Evolutionary conservation across 495 filamentous ascomycete genomes (phyloP), one percentile per base, ranked within the genome.

Genomic region (Hypoxylon trugodes): DNA sequence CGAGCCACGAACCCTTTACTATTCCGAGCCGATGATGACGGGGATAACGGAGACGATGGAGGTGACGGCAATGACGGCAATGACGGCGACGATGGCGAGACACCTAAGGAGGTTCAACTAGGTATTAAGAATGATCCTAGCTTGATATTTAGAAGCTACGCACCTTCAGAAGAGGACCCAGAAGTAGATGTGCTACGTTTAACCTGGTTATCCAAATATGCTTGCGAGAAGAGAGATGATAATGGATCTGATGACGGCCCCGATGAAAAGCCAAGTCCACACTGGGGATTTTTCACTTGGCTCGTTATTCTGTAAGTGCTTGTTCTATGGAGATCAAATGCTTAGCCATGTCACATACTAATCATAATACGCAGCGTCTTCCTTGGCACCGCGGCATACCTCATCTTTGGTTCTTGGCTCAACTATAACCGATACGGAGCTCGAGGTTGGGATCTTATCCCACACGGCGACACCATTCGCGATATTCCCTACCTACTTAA

Each of bases 211-310:
- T 97, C 95, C 9, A 90, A 92, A 69, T 87, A 90, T 69, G 94
- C 89, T 0, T 98, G 95, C 74, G 87, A 92, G 61, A 77, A 78
- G 43, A 72, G 76, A 24, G 77, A 75, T 4, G 81, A 79, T n/a
- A 79, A 78, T n/a, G 74, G 78, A 3, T 76, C 72, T 9, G 73
- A 48, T 12, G 60, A 58, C 9, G 74, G 37, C 4, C 19, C 37
- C 18, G 47, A 61, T 40, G 38, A 79, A 53, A 48, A 61, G 51
- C 59, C 72, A 18, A 68, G 74, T 32, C 65, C 69, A 6, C 76
- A 81, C 50, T 98, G 94, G 96, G 95, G 96, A 0, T 94, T 97
- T 77, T 97, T 98, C 72, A 97, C 95, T 7, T 98, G 95, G 95
- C 80, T 98, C 61, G 87, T 98, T 61, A 89, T 98, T 65, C 89